Evolutionary conservation across 805 yeast species (phyloP), one percentile per base, ranked within the genome.

Genomic region (Metschnikowia rubicola): DNA sequence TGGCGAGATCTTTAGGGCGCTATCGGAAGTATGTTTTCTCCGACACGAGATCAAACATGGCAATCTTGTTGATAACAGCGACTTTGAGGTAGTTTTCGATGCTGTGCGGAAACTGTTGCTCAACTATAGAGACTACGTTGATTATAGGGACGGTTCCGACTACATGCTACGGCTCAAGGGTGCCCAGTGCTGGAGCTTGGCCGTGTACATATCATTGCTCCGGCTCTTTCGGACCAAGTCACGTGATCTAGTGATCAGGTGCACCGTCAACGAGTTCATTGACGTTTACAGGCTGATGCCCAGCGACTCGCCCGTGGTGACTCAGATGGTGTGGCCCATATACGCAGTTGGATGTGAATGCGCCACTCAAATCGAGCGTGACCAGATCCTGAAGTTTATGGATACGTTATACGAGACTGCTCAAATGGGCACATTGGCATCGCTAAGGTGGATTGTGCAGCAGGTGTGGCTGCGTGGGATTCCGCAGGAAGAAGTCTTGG

Each of bases 321-420:
- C 83, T 4, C 84, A 80, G 54, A 80, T 80, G 84, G 83, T 80
- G 4, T 80, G 84, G 84, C 84, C 84, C 0, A 66, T 79, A 2
- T 78, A 75, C 55, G 75, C 75, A 12, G 64, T 80, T 35, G 78
- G 75, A 4, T 66, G 81, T 41, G 73, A 71, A 47, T 72, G 79
- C 44, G 55, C 56, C 10, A 62, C 69, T 0, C 56, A 44, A 0
- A 60, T 53, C 11, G 76, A 75, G 39, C 55, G 72, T 42, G 37
- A 46, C 1, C 48, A 49, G 9, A 50, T 76, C 32, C 57, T 55
- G 39, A 44, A 48, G 17, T 73, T 63, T 52, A 68, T 77, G 66
- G 70, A 71, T 41, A 66, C 63, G 1, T 60, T 80, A 28, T 75
- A 77, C 54, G 58, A 64, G 10, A 75, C 73, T 28, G 79, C 75